Base-by-base conservation (phyloP, 345 rosid genomes). In the Eutrema yunnanense region DNA sequence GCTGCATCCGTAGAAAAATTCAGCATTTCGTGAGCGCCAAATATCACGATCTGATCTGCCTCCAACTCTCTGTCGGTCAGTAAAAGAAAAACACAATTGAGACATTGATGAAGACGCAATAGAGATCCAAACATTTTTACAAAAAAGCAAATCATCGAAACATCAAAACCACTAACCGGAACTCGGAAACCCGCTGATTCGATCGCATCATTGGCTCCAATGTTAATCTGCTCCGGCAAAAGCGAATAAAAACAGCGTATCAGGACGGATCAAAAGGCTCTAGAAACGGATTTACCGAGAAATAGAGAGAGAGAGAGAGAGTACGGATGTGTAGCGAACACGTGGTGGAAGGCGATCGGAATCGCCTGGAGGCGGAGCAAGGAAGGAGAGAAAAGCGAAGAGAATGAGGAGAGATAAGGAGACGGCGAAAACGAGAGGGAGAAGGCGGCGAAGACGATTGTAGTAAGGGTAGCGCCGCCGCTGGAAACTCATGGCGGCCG, bases 11-110 rank as follows among this genome's bases (percentile, higher is more conserved):
- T 76, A 76, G 52, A 76, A 89, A 61, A 82, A 81, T 9, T 83
- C 72, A 44, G 98, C 81, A 52, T 84, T 85, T 7, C 77, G 62
- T 4, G 96, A 92, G 75, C 79, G 83, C 98, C 98, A 92, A 14
- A 89, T 69, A 74, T 88, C 86, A 74, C 90, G 98, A 82, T 79
- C 84, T 58, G 79, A 76, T 82, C 83, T 86, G 34, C 94, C 90
- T 56, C 92, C 96, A 38, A 12, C 69, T 58, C 63, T 84, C 97
- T 92, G 80, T 32, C 58, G 53, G 54, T 64, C 9, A 14, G 13
- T 16, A 72, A 37, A 48, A 11, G 9, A 4, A 32, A 1, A 16
- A 33, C 38, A 19, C 37, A 69, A 44, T 22, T 2, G 9, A 41
- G 4, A 9, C 19, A 55, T 43, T 36, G 37, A 56, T 46, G 44